Percentiles rank a stretch among this genome's conserved stretches.
Conservation (phyloP, 495 filamentous ascomycete genomes). For the Penicillium roqueforti region DNA sequence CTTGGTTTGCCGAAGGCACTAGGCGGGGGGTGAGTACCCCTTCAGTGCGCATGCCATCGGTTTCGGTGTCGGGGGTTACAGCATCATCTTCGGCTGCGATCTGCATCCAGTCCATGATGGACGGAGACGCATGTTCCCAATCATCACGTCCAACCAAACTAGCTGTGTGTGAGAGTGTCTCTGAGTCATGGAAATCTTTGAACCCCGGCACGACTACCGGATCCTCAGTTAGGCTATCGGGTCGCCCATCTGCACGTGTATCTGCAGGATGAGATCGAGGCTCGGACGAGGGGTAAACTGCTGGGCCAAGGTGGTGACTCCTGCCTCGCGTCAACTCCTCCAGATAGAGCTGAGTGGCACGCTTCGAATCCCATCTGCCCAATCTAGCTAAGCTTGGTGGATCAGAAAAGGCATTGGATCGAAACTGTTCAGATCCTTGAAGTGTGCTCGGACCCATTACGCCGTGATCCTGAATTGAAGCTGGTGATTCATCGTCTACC, state of each 20-base stretch:
- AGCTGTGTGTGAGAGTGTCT: slow-evolving; percentile 30
- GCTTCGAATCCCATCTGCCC: slow-evolving; percentile 52
- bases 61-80: slow-evolving; percentile 19
- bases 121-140: slow-evolving; percentile 54
- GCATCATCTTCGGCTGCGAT: slow-evolving; percentile 41
- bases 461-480: slow-evolving; percentile 21
- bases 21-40: slow-evolving; percentile 27
- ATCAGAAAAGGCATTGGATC: slow-evolving; percentile 19
- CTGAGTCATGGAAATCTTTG: slow-evolving; percentile 19
- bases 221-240: slow-evolving; percentile 35
- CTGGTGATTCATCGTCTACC: slow-evolving; percentile 15
- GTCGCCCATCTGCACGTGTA: slow-evolving; percentile 15
- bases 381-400: slow-evolving; percentile 46
- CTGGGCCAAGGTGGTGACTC: slow-evolving; percentile 19
- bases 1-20: slow-evolving; percentile 7
- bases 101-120: slow-evolving; percentile 53
- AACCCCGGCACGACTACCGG: slow-evolving; percentile 32
- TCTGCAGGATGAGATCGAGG: slow-evolving; percentile 11
- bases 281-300: slow-evolving; percentile 18
- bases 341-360: slow-evolving; percentile 50
- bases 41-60: slow-evolving; percentile 3
- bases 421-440: slow-evolving; percentile 1
- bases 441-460: slow-evolving; percentile 19
- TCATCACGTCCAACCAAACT: slow-evolving; percentile 48
- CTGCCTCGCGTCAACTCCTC: slow-evolving; percentile 46